These are phyloP conservation scores for Mimosa bimucronata DNA, from an alignment of 306 rosid species.

Conservation along the genomic window DNA sequence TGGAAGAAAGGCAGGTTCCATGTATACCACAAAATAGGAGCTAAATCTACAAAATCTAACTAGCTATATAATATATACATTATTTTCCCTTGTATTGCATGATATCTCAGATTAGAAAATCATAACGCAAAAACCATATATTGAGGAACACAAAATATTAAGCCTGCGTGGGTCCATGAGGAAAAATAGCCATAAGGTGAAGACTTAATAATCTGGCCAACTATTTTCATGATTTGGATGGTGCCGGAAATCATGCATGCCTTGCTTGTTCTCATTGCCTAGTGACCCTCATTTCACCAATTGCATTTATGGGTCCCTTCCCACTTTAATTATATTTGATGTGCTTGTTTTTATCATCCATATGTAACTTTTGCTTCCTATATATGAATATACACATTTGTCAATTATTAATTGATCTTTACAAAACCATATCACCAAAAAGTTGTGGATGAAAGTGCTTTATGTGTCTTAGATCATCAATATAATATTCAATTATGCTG, in stretches of 20 bases:
- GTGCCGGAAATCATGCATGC: conserved; percentile 39
- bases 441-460: not conserved
- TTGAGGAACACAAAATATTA: not conserved
- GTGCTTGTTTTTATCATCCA: not conserved
- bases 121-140: not conserved
- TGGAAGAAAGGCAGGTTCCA: conserved; percentile 3
- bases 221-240: conserved; percentile 42
- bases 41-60: not conserved
- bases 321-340: conserved; percentile 11
- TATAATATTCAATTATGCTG: not conserved
- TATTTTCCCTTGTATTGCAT: not conserved
- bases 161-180: conserved; percentile 27
- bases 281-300: conserved; percentile 39
- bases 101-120: conserved; percentile 9
- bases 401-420: conserved; percentile 26
- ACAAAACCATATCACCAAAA: not conserved
- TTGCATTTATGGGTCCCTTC: conserved; percentile 7
- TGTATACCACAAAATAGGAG: conserved; percentile 25
- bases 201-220: conserved; percentile 41
- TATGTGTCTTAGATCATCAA: not conserved
- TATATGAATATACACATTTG: not conserved
- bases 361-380: not conserved
- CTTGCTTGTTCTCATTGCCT: conserved; percentile 1
- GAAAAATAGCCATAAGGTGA: conserved; percentile 27
- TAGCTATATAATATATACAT: not conserved